Base-by-base conservation (phyloP, 1,284 basidiomycete genomes). In the Xerocomus minutiporus region DNA sequence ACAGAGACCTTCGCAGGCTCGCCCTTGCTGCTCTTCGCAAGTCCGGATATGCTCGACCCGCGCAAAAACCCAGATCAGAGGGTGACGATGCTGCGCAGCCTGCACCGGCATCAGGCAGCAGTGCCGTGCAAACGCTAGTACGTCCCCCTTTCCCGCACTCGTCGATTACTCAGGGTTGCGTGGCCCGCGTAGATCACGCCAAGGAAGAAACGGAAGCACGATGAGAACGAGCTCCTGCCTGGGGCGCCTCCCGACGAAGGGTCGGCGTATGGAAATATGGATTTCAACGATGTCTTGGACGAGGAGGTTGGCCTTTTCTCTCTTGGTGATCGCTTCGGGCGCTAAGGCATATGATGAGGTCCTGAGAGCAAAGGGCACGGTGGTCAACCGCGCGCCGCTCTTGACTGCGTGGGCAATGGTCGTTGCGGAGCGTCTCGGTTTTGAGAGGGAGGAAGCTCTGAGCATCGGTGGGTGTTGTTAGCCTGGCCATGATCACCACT, bases 321-420 rank as follows among this genome's bases (percentile, higher is more conserved):
- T 39, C 29, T 45, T 29, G 9, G 23, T 29, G 1, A 8, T 44
- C 9, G 3, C 25, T 34, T 54, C n/a, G 15, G n/a, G 20, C 20
- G 28, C 51, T 57, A 35, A 56, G 26, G 15, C 2, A 3, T 20
- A 54, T 47, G 36, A 46, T 35, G 17, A 92, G 88, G 69, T 76
- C 25, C 75, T 94, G 35, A 73, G 64, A 57, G 73, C 66, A 40
- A 88, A 84, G 61, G 80, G 70, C 9, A 78, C 83, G 26, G 77
- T 93, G 8, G 80, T 92, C 48, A 98, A 98, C 70, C 85, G 95
- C 20, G 94, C 95, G 1, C 95, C 96, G 1, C 78, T 97, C 50
- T 91, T 97, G 90, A 93, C 88, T 46, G 91, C 89, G 1, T 98
- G 95, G 95, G 83, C 91, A 0, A 89, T 82, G 51, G 73, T 93